Evolutionary conservation across 2,329 filamentous ascomycete genomes (phyloP).

Genomic region (Graphilbum sp.): DNA sequence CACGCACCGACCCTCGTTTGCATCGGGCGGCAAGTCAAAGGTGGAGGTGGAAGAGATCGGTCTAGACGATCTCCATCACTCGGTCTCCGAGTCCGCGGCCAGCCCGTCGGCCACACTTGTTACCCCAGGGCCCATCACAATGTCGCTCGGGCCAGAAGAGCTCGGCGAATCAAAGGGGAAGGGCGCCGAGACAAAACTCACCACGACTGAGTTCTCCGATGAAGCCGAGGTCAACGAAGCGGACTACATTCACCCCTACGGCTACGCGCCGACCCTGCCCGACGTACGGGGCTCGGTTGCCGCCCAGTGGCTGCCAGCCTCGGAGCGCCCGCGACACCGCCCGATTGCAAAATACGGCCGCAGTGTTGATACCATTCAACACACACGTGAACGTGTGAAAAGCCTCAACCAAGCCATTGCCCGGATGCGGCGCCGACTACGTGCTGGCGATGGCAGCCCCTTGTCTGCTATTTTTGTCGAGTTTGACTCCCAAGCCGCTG

Average conservation of each 20-base stretch:
- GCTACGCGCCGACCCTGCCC: conserved; percentile 13
- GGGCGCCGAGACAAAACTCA: background rate
- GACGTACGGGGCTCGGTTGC: conserved; percentile 36
- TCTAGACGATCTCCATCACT: background rate
- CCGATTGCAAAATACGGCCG: conserved; percentile 47
- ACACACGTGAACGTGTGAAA: conserved; percentile 51
- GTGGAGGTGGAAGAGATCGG: background rate
- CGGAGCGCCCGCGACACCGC: conserved; percentile 55
- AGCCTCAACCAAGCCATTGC: conserved; percentile 19
- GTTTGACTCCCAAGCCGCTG: conserved; percentile 66
- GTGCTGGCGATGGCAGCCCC: conserved; percentile 44
- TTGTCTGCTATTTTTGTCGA: conserved; percentile 80
- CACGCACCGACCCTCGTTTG: too few species aligned
- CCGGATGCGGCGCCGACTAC: conserved; percentile 39
- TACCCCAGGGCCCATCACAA: background rate
- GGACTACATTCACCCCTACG: conserved; percentile 23
- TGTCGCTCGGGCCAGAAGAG: background rate
- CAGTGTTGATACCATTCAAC: conserved; percentile 82
- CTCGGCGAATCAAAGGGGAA: background rate
- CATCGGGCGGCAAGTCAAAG: background rate
- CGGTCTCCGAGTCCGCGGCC: background rate
- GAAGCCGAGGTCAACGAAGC: conserved; percentile 27
- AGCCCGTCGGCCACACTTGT: conserved; percentile 1
- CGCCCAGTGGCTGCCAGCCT: conserved; percentile 48
- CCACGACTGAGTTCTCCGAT: conserved; percentile 5